A percentile compares a stretch with the other conserved stretches of the same genome.
Conservation (phyloP, 2,329 filamentous ascomycete genomes). For the Fusarium nematophilum region DNA sequence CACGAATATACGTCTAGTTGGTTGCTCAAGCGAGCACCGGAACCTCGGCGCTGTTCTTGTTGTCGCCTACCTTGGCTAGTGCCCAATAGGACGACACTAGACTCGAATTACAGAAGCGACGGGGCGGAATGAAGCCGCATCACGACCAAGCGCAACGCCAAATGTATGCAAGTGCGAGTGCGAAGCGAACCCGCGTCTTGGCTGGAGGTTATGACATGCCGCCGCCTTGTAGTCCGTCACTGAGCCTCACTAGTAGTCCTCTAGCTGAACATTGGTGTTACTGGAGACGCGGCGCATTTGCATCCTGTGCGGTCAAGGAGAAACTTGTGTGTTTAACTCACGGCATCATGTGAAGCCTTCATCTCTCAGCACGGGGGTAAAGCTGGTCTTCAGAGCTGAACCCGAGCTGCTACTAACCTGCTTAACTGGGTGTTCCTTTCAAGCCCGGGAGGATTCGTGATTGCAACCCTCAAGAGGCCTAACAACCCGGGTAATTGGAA, state of each 20-base stretch:
- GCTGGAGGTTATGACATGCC: not conserved
- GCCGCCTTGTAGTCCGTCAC: too few relatives aligned
- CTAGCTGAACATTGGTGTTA: too few relatives aligned
- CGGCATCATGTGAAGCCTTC: too few relatives aligned
- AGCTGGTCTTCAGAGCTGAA: too few relatives aligned
- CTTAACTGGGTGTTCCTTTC: not conserved
- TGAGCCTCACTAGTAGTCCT: too few relatives aligned
- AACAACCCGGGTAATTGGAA: too few relatives aligned
- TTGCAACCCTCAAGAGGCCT: not conserved
- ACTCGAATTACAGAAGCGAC: slow-evolving; percentile 23
- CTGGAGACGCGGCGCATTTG: too few relatives aligned
- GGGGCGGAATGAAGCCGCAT: slow-evolving; percentile 29
- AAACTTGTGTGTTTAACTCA: too few relatives aligned
- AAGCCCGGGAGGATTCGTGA: not conserved
- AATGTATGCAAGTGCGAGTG: slow-evolving; percentile 5
- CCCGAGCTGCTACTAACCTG: not conserved
- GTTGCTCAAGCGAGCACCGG: slow-evolving; percentile 9
- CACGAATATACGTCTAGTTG: not conserved
- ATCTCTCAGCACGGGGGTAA: too few relatives aligned
- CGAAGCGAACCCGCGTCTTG: slow-evolving; percentile 22
- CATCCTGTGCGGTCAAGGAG: too few relatives aligned
- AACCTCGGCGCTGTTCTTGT: slow-evolving; percentile 12
- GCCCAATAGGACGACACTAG: slow-evolving; percentile 11
- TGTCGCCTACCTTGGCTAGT: not conserved
- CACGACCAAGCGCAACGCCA: not conserved